A percentile compares a stretch with the other conserved stretches of the same genome.
These are phyloP conservation scores for Linderina pennispora DNA, from an alignment of 192 early-diverging fungal genomes.

Conservation along the genomic window DNA sequence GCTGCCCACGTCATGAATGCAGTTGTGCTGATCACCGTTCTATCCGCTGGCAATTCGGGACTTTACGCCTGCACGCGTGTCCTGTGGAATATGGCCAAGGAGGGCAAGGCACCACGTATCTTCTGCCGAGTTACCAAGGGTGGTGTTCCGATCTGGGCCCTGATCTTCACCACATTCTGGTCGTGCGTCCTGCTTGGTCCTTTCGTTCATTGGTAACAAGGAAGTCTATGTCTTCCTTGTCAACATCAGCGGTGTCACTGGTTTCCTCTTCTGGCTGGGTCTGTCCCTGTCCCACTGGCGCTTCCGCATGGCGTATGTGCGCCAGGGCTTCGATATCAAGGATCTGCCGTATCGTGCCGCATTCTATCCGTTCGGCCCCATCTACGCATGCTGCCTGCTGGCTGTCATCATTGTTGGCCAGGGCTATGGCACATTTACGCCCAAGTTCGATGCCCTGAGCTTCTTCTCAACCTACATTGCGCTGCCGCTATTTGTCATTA, in stretches of 20 bases:
- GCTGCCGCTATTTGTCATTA: constrained; percentile 55
- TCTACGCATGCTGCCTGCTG: constrained; percentile 60
- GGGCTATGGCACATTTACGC: constrained; percentile 51
- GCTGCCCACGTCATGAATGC: constrained; percentile 69
- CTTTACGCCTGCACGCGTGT: constrained; percentile 81
- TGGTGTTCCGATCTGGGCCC: constrained; percentile 40
- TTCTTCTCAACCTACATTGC: constrained; percentile 61
- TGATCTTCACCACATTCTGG: constrained; percentile 54
- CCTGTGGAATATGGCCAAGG: constrained; percentile 70
- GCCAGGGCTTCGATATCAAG: constrained; percentile 58
- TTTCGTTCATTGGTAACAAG: constrained; percentile 60
- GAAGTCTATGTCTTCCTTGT: constrained; percentile 64
- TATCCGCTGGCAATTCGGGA: constrained; percentile 81
- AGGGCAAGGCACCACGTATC: constrained; percentile 64
- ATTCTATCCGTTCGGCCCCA: constrained; percentile 67
- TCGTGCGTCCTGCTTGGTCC: constrained; percentile 56
- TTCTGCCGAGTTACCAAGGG: constrained; percentile 56
- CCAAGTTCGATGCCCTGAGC: constrained; percentile 42
- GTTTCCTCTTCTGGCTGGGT: constrained; percentile 80
- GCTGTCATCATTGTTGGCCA: constrained; percentile 55
- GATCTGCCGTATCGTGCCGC: constrained; percentile 70
- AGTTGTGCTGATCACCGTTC: constrained; percentile 58
- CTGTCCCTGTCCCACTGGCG: constrained; percentile 75
- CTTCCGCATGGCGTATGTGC: constrained; percentile 73
- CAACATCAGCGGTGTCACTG: constrained; percentile 67